These are phyloP conservation scores for Penicillium sp. DNA, from an alignment of 2,329 filamentous ascomycete species.

Conservation along the genomic window DNA sequence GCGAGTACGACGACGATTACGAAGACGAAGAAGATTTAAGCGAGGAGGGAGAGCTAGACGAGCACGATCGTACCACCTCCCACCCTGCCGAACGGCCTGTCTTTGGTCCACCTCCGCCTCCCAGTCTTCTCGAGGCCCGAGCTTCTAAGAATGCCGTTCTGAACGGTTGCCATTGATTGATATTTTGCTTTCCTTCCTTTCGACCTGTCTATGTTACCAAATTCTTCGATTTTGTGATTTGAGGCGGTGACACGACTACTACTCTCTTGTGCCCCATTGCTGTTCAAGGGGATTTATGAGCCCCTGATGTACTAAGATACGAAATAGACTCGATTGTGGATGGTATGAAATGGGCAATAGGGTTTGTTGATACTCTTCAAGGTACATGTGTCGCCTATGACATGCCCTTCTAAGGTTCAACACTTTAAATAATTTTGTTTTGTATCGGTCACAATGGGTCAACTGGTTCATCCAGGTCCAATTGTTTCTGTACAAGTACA, in stretches of 20 bases:
- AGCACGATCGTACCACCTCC: constrained; percentile 25
- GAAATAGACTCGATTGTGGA: background rate
- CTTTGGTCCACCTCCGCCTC: constrained; percentile 6
- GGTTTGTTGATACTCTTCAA: background rate
- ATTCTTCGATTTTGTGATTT: background rate
- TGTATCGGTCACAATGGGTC: background rate
- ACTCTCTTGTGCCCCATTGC: background rate
- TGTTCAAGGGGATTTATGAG: background rate
- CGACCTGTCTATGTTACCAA: background rate
- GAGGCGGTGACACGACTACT: constrained; percentile 6
- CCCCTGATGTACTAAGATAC: background rate
- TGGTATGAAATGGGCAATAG: background rate
- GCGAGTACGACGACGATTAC: constrained; percentile 61
- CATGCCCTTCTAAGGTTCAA: background rate
- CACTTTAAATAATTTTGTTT: background rate
- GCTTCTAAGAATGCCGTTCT: constrained; percentile 47
- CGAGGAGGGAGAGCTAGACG: constrained; percentile 53
- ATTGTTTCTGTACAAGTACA: constrained; percentile 32
- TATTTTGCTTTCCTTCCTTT: constrained; percentile 4
- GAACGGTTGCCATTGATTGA: constrained; percentile 41
- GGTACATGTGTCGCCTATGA: background rate
- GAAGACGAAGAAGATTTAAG: constrained; percentile 63
- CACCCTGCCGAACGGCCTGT: constrained; percentile 33
- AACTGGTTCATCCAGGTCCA: background rate
- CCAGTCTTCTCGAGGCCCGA: constrained; percentile 42